phyloP scores from a whole-genome alignment of 371 early-diverging fungal species.

The Actinomortierella wolfii region DNA sequence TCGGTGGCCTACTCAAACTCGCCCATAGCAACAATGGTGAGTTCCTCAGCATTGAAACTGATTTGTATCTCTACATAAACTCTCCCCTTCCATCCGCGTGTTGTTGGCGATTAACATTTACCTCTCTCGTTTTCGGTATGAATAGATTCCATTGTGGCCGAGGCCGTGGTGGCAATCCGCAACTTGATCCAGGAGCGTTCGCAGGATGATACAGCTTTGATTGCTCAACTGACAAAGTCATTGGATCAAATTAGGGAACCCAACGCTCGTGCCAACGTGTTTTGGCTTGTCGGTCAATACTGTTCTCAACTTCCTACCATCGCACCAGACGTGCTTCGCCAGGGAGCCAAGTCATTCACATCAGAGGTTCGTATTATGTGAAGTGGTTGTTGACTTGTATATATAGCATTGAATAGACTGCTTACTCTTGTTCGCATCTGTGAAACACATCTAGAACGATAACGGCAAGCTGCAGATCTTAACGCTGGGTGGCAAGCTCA shows the following conservation, averaged over 20 bases:
- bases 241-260: conserved; percentile 68
- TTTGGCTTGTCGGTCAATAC: conserved; percentile 89
- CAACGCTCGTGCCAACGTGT: conserved; percentile 72
- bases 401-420: not conserved
- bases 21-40: conserved; percentile 75
- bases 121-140: not conserved
- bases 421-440: not conserved
- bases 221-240: conserved; percentile 67
- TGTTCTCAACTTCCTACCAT: conserved; percentile 57
- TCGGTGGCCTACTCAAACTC: conserved; percentile 67
- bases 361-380: conserved; percentile 56
- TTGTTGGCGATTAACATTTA: not conserved
- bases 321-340: conserved; percentile 85
- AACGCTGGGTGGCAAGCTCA: conserved; percentile 77
- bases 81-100: no score
- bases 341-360: conserved; percentile 72
- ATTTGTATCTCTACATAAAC: no score
- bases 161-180: conserved; percentile 79
- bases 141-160: conserved; percentile 76
- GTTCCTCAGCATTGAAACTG: no score
- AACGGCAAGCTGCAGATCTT: conserved; percentile 81
- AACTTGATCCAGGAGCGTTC: conserved; percentile 66
- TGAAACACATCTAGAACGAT: conserved; percentile 48
- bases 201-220: conserved; percentile 56
- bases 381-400: not conserved